A percentile compares a stretch with the other conserved stretches of the same genome.
Evolutionary conservation across 1,284 basidiomycete species (phyloP).

Genomic region (Phylloboletellus chloephorus): DNA sequence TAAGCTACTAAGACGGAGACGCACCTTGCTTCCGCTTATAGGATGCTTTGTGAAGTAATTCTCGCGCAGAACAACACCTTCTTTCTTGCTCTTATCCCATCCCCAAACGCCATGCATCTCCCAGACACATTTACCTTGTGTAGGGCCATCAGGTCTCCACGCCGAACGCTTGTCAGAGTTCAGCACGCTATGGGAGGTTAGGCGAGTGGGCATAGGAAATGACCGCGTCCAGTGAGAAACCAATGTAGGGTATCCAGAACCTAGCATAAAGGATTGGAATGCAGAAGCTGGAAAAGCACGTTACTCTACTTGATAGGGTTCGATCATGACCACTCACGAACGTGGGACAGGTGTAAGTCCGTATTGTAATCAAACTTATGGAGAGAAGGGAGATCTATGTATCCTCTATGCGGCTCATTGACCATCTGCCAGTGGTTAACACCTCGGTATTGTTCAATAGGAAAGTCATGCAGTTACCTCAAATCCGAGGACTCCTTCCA

Average conservation of each 20-base stretch:
- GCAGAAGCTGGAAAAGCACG: slow-evolving; percentile 54
- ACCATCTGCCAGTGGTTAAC: slow-evolving; percentile 56
- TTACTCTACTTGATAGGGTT: slow-evolving; percentile 1
- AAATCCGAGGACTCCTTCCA: slow-evolving; percentile 84
- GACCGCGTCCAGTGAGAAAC: slow-evolving; percentile 76
- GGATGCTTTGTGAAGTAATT: slow-evolving; percentile 81
- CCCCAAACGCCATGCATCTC: slow-evolving; percentile 92
- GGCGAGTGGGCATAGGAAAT: slow-evolving; percentile 78
- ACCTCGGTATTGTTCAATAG: neutral
- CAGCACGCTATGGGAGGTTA: slow-evolving; percentile 51
- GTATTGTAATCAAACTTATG: slow-evolving; percentile 91
- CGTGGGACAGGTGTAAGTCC: slow-evolving; percentile 82
- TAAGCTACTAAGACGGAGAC: neutral
- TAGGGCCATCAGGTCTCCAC: slow-evolving; percentile 70
- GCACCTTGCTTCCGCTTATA: slow-evolving; percentile 52
- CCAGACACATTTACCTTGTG: slow-evolving; percentile 76
- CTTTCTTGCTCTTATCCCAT: slow-evolving; percentile 69
- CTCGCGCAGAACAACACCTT: slow-evolving; percentile 76
- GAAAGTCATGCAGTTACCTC: slow-evolving; percentile 51
- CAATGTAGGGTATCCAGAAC: slow-evolving; percentile 68
- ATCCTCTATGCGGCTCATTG: slow-evolving; percentile 96
- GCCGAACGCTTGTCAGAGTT: slow-evolving; percentile 56
- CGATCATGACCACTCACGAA: slow-evolving; percentile 50
- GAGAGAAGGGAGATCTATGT: slow-evolving; percentile 77
- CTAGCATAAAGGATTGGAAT: slow-evolving; percentile 80